Evolutionary conservation across 2,329 filamentous ascomycete genomes (phyloP), one percentile per base, ranked within the genome.

Genomic region (Mycosphaerelloides madeirae): DNA sequence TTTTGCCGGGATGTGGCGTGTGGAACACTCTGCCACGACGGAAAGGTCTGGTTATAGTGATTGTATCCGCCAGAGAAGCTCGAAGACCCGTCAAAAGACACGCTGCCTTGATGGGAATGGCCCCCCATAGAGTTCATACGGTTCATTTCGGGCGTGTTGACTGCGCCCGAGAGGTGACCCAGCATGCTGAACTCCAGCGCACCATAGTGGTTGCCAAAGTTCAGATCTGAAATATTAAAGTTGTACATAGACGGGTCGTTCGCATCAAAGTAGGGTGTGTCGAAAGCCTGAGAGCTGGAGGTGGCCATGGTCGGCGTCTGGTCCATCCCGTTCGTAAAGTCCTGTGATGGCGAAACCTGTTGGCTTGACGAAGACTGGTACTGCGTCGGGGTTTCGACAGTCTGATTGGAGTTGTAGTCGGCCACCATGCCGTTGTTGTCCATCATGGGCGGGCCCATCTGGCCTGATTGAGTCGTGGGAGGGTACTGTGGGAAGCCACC

Each of bases 101-200:
- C 38, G 32, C 52, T 59, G 19, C 54, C 53, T 36, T 60, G 55
- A 20, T 56, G 52, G 19, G 51, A 49, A 22, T 60, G 55, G 18
- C 50, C 43, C 12, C 48, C 45, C 47, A 65, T 57, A 1, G 57
- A 47, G 38, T 58, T 61, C 49, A 68, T 55, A 29, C 53, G 41
- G 18, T 63, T 64, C 9, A 60, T 31, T 28, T 64, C 58, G 5
- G 62, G 59, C 3, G 64, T 62, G 20, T 62, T 62, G 19, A 65
- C 60, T n/a, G 87, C 85, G 12, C 86, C 86, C 48, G 87, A 88
- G 86, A 98, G 95, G 65, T 97, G 91, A 20, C 88, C 89, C 0
- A 98, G 79, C 79, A 97, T 96, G 42, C 89, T 86, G 65, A 97
- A 96, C 66, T 97, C 93, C 65, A 95, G 77, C 14, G 90, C 91